A percentile compares a stretch with the other conserved stretches of the same genome.
Evolutionary conservation across 2,329 filamentous ascomycete genomes (phyloP).

Genomic region (Penicillium aurantiogriseum): DNA sequence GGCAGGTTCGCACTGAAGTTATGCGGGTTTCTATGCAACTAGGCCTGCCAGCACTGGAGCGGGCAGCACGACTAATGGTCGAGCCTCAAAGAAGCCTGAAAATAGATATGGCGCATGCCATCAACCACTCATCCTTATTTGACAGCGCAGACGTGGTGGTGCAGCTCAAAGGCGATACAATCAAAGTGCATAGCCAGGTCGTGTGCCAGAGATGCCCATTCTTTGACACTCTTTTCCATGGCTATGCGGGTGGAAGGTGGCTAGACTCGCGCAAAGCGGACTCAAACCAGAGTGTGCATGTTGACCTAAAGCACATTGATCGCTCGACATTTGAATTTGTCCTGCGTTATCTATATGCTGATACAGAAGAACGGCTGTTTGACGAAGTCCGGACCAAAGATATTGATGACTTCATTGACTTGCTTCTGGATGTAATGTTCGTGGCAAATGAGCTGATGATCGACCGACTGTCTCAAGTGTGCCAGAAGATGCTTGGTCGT

Average conservation of each 20-base stretch:
- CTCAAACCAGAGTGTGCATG: constrained; percentile 55
- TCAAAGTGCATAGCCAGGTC: constrained; percentile 73
- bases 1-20: constrained; percentile 77
- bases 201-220: constrained; percentile 85
- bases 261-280: constrained; percentile 63
- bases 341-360: constrained; percentile 77
- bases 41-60: constrained; percentile 69
- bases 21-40: constrained; percentile 78
- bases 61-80: constrained; percentile 72
- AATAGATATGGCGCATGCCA: constrained; percentile 67
- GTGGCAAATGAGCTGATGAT: constrained; percentile 95
- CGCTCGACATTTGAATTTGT: constrained; percentile 74
- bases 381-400: constrained; percentile 68
- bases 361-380: constrained; percentile 77
- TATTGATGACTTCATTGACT: constrained; percentile 80
- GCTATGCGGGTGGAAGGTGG: constrained; percentile 84
- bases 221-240: constrained; percentile 85
- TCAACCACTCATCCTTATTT: constrained; percentile 69
- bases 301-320: constrained; percentile 81
- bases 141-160: constrained; percentile 76
- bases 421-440: constrained; percentile 86
- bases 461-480: constrained; percentile 83
- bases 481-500: constrained; percentile 76
- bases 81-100: constrained; percentile 63
- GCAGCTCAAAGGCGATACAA: constrained; percentile 68